Percentiles rank a stretch among this genome's conserved stretches.
Evolutionary conservation across 805 yeast genomes (phyloP).

Genomic region (Komagataella populi): DNA sequence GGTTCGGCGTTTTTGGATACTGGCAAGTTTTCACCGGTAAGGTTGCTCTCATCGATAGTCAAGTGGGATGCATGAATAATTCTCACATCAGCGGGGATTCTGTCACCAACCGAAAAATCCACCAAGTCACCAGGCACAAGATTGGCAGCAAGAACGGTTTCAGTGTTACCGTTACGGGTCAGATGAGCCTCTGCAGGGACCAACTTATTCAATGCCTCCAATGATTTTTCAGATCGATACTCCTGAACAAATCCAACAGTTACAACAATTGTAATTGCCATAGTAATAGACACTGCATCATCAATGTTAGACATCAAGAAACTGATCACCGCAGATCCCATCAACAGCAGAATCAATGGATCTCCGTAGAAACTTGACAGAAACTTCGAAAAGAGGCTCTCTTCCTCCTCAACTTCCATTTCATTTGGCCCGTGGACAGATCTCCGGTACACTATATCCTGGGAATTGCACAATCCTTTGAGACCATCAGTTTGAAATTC

Average conservation of each 20-base stretch:
- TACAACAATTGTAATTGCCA: constrained; percentile 88
- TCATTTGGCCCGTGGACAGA: constrained; percentile 74
- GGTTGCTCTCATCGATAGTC: constrained; percentile 81
- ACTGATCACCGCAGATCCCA: constrained; percentile 80
- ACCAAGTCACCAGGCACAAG: constrained; percentile 96
- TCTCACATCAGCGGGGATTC: constrained; percentile 93
- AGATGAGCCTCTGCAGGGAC: constrained; percentile 97
- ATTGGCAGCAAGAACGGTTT: constrained; percentile 71
- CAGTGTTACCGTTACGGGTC: constrained; percentile 66
- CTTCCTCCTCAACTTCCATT: constrained; percentile 64
- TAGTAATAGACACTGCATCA: constrained; percentile 87
- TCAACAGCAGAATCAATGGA: constrained; percentile 76
- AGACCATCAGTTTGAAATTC: constrained; percentile 48
- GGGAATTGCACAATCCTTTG: constrained; percentile 52
- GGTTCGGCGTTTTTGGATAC: constrained; percentile 50
- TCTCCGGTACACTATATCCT: constrained; percentile 62
- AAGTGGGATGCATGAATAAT: constrained; percentile 67
- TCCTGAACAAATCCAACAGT: constrained; percentile 97
- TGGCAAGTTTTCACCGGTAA: constrained; percentile 92
- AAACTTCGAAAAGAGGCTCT: constrained; percentile 59
- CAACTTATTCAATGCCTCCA: constrained; percentile 82
- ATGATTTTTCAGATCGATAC: constrained; percentile 85
- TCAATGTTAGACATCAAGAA: constrained; percentile 92
- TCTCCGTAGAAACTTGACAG: constrained; percentile 75
- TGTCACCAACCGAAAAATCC: constrained; percentile 81